Evolutionary conservation across 2,329 filamentous ascomycete genomes (phyloP), one percentile per base, ranked within the genome.

Genomic region (Gaeumannomyces sp.): DNA sequence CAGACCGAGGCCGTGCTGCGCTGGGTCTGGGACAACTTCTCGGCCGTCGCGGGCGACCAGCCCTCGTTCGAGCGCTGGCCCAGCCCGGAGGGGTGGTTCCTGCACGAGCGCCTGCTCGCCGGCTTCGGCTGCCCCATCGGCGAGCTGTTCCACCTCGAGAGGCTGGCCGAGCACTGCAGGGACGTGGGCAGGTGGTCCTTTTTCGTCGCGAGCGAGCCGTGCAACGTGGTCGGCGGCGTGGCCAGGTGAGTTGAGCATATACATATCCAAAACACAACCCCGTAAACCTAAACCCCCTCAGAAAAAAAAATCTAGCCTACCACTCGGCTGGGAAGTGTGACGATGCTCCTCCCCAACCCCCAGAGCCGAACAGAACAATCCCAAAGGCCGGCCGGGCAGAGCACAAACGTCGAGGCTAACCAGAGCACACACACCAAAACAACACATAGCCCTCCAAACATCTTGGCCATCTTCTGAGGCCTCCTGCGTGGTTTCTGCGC

Each of bases 1-100:
- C 80, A 80, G 0, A 79, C 78, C 2, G 75, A 80, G 22, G 77
- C 76, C 6, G 80, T 79, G 8, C 75, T 85, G 19, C 76, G 78
- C 53, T 88, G 85, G 84, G 74, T 87, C 25, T 87, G 84, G 83
- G 80, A 86, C 64, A 74, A 77, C 19, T 85, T 88, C 68, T 75
- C 83, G 0, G 85, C 85, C 1, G 79, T 86, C 0, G 85, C 80
- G 0, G 83, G 84, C 2, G 85, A 88, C 65, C 78, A 80, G 61
- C 81, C 84, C 13, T 78, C 76, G 8, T 83, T 82, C 65, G 82
- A 84, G 70, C 77, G 76, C 4, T 79, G 76, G 59, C 74, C 76
- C 28, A 66, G 71, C 66, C 64, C 72, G 67, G 58, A 76, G 73
- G 67, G 67, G 64, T 69, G 66, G 14, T 64, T 66, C 67, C 60